These are phyloP conservation scores for Fusarium scirpi DNA, from an alignment of 2,329 filamentous ascomycete species.

Conservation along the genomic window DNA sequence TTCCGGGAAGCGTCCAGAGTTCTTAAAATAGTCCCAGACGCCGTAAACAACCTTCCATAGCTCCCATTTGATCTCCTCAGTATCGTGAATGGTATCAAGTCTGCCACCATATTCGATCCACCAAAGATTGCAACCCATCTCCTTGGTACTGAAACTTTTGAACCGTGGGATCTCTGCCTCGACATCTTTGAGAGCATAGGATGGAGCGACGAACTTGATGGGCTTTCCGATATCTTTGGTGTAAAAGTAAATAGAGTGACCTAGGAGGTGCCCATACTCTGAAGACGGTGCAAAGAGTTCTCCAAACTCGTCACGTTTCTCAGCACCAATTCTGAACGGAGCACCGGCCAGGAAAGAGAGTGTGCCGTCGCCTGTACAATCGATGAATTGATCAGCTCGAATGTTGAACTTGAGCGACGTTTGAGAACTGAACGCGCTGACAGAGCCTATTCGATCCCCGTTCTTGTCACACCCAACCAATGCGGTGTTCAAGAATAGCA, in stretches of 20 bases:
- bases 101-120: conserved; percentile 27
- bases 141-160: conserved; percentile 22
- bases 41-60: conserved; percentile 26
- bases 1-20: conserved; percentile 13
- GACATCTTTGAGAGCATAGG: conserved; percentile 14
- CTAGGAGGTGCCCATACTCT: conserved; percentile 19
- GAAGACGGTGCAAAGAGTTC: conserved; percentile 21
- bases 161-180: conserved; percentile 16
- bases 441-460: neutral
- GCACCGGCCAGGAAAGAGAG: conserved; percentile 21
- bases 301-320: conserved; percentile 17
- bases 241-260: conserved; percentile 26
- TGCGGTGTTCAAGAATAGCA: conserved; percentile 1
- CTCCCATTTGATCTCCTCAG: conserved; percentile 24
- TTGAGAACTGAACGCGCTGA: conserved; percentile 16
- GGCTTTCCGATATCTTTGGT: conserved; percentile 21
- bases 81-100: conserved; percentile 24
- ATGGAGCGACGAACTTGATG: conserved; percentile 13
- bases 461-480: conserved; percentile 1
- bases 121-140: conserved; percentile 24
- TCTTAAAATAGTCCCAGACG: conserved; percentile 29
- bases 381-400: conserved; percentile 18
- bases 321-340: conserved; percentile 17
- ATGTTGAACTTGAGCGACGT: conserved; percentile 8
- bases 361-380: conserved; percentile 21